These are phyloP conservation scores for Penicillium steckii DNA, from an alignment of 495 filamentous ascomycete genomes.

Conservation along the genomic window DNA sequence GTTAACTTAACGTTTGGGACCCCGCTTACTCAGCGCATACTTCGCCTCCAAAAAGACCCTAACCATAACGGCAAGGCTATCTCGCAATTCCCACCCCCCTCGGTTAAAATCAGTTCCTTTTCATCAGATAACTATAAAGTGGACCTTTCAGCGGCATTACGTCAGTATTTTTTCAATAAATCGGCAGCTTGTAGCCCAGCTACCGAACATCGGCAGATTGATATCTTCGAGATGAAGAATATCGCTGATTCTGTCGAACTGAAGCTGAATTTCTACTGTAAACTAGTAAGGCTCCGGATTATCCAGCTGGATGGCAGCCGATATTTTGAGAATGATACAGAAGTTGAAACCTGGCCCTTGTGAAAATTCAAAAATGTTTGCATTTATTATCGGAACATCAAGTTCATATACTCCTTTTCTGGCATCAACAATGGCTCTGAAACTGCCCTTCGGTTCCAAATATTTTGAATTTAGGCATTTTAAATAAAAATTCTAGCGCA, in stretches of 20 bases:
- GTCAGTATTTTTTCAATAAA: no score
- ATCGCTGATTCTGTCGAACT: conserved; percentile 4
- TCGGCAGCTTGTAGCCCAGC: no score
- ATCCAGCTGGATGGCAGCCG: conserved; percentile 11
- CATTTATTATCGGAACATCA: conserved; percentile 19
- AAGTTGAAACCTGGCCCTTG: conserved; percentile 17
- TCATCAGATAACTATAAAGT: no score
- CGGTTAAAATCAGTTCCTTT: no score
- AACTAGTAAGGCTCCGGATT: conserved; percentile 13
- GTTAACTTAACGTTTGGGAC: no score
- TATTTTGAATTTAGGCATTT: background rate
- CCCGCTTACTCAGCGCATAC: no score
- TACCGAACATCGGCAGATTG: no score
- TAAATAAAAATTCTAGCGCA: background rate
- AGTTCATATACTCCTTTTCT: conserved; percentile 15
- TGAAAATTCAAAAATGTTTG: conserved; percentile 17
- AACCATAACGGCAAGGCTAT: no score
- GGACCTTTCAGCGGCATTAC: no score
- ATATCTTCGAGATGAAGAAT: no score
- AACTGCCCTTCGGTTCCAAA: background rate
- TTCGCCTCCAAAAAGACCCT: no score
- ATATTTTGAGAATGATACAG: conserved; percentile 4
- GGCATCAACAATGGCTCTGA: conserved; percentile 17
- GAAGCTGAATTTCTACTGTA: conserved; percentile 6
- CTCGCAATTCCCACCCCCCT: no score